phyloP scores from a whole-genome alignment of 1,139 yeast genomes.

The Taphrina flavorubra region DNA sequence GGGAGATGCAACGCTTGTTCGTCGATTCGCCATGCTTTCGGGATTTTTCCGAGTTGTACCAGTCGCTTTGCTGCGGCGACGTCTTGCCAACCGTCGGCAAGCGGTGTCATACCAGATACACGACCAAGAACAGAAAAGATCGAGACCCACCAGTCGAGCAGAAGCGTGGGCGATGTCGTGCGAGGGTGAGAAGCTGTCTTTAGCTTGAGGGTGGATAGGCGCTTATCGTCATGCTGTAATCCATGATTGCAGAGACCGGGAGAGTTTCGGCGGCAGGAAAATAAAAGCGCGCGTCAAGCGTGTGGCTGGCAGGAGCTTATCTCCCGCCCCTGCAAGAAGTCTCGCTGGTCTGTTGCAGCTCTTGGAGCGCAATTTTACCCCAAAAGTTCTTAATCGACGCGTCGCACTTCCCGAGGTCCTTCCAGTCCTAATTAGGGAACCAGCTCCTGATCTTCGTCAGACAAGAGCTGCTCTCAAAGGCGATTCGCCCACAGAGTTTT shows the following conservation, averaged over 20 bases:
- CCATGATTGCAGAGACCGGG: background rate
- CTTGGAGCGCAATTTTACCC: no score
- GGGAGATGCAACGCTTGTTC: background rate
- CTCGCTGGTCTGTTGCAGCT: no score
- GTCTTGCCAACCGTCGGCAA: slow-evolving; percentile 6
- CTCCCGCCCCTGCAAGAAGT: background rate
- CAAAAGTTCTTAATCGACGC: no score
- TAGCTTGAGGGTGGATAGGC: background rate
- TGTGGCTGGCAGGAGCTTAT: slow-evolving; percentile 18
- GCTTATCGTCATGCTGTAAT: slow-evolving; percentile 19
- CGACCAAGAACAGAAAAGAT: background rate
- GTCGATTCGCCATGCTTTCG: slow-evolving; percentile 16
- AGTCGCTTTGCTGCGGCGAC: slow-evolving; percentile 9
- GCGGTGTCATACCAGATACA: slow-evolving; percentile 9
- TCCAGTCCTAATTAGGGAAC: no score
- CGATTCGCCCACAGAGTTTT: background rate
- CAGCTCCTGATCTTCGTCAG: background rate
- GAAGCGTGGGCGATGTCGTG: background rate
- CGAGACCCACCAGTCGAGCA: no score
- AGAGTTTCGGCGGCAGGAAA: slow-evolving; percentile 4
- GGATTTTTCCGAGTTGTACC: slow-evolving; percentile 12
- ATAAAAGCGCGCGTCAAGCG: slow-evolving; percentile 3
- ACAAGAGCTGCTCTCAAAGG: background rate
- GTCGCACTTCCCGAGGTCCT: no score
- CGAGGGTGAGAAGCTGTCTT: background rate